Evolutionary conservation across 108 stramenopile species (phyloP).

Genomic region (Cyclotella atomus): DNA sequence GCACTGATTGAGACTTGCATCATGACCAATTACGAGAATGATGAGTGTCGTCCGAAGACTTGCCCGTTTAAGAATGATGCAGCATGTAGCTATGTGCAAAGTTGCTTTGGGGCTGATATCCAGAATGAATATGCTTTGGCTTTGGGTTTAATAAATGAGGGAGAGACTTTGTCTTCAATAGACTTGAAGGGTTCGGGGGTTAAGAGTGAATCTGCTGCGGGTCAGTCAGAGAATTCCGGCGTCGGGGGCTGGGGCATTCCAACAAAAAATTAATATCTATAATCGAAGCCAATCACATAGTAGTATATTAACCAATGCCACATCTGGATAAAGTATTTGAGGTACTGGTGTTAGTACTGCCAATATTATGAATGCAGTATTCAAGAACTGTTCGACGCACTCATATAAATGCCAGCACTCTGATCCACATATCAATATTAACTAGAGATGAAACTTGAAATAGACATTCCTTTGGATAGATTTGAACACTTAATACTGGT

Average conservation of each 20-base stretch:
- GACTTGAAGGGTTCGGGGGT: slow-evolving; percentile 10
- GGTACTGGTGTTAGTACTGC: no score
- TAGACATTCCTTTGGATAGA: no score
- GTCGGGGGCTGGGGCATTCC: neutral
- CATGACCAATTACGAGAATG: slow-evolving; percentile 36
- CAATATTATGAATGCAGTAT: no score
- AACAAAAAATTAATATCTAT: neutral
- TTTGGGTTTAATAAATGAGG: slow-evolving; percentile 44
- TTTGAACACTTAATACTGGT: no score
- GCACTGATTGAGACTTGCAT: slow-evolving; percentile 63
- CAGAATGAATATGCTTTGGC: slow-evolving; percentile 54
- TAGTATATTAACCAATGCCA: no score
- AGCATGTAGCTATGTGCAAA: slow-evolving; percentile 66
- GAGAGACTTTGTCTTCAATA: slow-evolving; percentile 31
- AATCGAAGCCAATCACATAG: no score
- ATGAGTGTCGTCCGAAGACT: slow-evolving; percentile 60
- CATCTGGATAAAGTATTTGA: no score
- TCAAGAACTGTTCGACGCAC: no score
- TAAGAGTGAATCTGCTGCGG: neutral
- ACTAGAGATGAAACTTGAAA: no score
- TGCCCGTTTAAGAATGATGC: slow-evolving; percentile 72
- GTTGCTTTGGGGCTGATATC: slow-evolving; percentile 48
- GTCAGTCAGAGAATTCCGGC: neutral
- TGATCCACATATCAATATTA: no score
- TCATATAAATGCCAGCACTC: no score